phyloP scores from a whole-genome alignment of 2,329 filamentous ascomycete genomes.

The Chrysosporium queenslandicum region DNA sequence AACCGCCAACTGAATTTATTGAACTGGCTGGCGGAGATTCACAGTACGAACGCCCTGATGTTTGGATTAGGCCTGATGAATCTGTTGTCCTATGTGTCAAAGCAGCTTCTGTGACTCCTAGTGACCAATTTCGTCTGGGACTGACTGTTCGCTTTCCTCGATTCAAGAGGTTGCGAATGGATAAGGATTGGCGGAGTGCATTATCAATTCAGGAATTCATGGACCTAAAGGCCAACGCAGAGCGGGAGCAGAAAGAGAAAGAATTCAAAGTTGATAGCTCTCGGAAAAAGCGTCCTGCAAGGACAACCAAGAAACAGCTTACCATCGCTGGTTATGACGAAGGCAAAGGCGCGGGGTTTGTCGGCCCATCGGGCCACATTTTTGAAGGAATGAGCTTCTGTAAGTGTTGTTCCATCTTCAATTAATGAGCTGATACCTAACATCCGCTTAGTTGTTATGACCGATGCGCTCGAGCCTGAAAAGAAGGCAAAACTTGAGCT shows the following conservation, averaged over 20 bases:
- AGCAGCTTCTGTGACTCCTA: conserved; percentile 64
- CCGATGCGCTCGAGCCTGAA: conserved; percentile 41
- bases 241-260: conserved; percentile 62
- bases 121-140: conserved; percentile 66
- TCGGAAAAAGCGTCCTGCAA: conserved; percentile 54
- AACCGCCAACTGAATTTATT: conserved; percentile 66
- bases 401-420: conserved; percentile 19
- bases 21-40: conserved; percentile 68
- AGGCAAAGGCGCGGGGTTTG: conserved; percentile 43
- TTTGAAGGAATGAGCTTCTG: conserved; percentile 73
- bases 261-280: conserved; percentile 61
- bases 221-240: conserved; percentile 56
- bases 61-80: conserved; percentile 85
- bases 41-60: conserved; percentile 71
- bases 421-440: conserved; percentile 12
- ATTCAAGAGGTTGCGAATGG: conserved; percentile 70
- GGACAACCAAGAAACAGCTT: conserved; percentile 54
- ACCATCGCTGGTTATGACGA: conserved; percentile 62
- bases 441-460: conserved; percentile 51
- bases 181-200: conserved; percentile 73
- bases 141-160: conserved; percentile 83
- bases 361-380: conserved; percentile 50
- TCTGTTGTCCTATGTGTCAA: conserved; percentile 84
- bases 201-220: conserved; percentile 70
- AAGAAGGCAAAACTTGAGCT: conserved; percentile 71